phyloP scores from a whole-genome alignment of 2,329 filamentous ascomycete species.

The Sarocladiaceae sp. region DNA sequence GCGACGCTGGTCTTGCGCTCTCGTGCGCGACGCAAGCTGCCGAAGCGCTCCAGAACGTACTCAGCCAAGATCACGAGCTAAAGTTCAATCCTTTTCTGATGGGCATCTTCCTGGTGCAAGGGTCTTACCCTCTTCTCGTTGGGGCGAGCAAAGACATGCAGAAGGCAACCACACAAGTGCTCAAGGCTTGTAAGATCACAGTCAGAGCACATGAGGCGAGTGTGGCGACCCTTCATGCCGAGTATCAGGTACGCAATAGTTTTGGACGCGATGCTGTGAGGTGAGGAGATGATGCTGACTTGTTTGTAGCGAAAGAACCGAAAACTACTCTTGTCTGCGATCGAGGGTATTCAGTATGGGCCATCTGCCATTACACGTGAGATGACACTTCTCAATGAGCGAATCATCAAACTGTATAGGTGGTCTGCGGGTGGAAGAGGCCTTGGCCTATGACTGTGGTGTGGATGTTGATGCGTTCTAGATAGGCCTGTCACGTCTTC shows the following conservation, averaged over 20 bases:
- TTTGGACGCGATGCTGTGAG: neutral
- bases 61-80: conserved; percentile 3
- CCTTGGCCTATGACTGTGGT: neutral
- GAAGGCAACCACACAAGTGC: neutral
- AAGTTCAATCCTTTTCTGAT: conserved; percentile 5
- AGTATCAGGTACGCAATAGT: neutral
- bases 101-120: conserved; percentile 3
- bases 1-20: neutral
- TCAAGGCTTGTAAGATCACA: conserved; percentile 7
- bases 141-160: conserved; percentile 5
- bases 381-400: conserved; percentile 1
- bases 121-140: conserved; percentile 1
- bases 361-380: neutral
- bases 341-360: conserved; percentile 1
- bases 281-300: neutral
- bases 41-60: conserved; percentile 4
- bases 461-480: neutral
- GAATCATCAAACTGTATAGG: conserved; percentile 2
- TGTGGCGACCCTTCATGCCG: conserved; percentile 1
- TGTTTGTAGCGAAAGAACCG: neutral
- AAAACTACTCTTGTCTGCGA: neutral
- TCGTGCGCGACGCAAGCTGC: conserved; percentile 1
- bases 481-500: too few relatives aligned
- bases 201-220: conserved; percentile 3
- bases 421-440: neutral